Percentiles rank a stretch among this genome's conserved stretches.
Conservation (phyloP, 2,329 filamentous ascomycete genomes). For the Eurotiales sp. region DNA sequence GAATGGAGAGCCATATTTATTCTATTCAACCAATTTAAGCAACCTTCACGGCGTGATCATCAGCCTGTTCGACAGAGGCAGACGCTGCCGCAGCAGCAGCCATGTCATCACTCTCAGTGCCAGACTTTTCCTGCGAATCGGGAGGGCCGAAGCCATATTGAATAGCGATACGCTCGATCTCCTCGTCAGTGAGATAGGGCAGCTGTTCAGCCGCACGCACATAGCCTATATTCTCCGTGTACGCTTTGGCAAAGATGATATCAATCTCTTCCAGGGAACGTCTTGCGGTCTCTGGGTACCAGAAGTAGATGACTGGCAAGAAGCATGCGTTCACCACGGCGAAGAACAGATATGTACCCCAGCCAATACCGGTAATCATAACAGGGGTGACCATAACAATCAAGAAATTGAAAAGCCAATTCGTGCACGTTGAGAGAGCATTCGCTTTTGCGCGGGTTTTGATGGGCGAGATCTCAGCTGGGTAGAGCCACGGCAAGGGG, state of each 20-base stretch:
- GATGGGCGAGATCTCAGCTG: conserved; percentile 49
- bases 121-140: conserved; percentile 9
- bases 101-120: conserved; percentile 1
- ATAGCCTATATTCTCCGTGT: conserved; percentile 18
- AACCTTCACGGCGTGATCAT: neutral
- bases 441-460: conserved; percentile 53
- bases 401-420: conserved; percentile 51
- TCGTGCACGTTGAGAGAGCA: conserved; percentile 46
- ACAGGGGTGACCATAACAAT: conserved; percentile 33
- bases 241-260: conserved; percentile 25
- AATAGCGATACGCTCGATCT: conserved; percentile 14
- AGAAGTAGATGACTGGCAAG: conserved; percentile 29
- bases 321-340: conserved; percentile 24
- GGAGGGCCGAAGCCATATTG: conserved; percentile 14
- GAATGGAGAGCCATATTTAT: neutral
- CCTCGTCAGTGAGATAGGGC: conserved; percentile 17
- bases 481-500: conserved; percentile 54
- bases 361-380: conserved; percentile 26
- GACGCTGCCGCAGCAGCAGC: neutral
- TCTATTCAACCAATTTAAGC: neutral
- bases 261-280: conserved; percentile 31
- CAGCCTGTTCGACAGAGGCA: neutral
- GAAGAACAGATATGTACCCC: conserved; percentile 33
- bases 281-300: conserved; percentile 28
- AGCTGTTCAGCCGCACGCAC: conserved; percentile 22